These are phyloP conservation scores for Epicoccum sorghinum DNA, from an alignment of 2,329 filamentous ascomycete genomes.

Conservation along the genomic window DNA sequence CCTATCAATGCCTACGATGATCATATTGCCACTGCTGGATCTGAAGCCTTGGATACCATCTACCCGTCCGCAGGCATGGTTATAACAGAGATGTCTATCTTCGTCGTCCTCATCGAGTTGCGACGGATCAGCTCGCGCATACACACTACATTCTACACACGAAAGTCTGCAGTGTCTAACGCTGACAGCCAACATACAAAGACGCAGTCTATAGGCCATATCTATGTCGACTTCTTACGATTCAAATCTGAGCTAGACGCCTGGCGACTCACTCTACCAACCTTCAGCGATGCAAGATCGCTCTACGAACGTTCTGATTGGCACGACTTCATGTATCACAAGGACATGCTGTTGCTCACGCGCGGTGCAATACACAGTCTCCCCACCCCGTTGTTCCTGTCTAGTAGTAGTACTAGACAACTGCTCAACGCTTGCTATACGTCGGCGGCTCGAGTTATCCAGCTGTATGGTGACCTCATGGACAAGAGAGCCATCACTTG, in stretches of 20 bases:
- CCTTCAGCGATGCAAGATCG: conserved; percentile 43
- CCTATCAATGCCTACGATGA: conserved; percentile 45
- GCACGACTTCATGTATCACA: conserved; percentile 52
- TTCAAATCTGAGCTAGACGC: conserved; percentile 44
- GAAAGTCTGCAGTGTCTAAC: background rate
- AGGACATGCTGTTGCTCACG: conserved; percentile 51
- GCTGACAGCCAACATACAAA: background rate
- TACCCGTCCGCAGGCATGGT: background rate
- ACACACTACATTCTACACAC: conserved; percentile 37
- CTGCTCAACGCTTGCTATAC: conserved; percentile 37
- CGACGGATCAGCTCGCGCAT: conserved; percentile 52
- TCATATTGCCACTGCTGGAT: background rate
- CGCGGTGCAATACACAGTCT: conserved; percentile 52
- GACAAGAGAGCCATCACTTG: conserved; percentile 48
- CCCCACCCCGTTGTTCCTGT: conserved; percentile 10
- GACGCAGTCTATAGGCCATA: conserved; percentile 15
- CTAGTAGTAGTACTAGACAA: conserved; percentile 13
- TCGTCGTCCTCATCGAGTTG: conserved; percentile 49
- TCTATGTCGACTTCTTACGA: conserved; percentile 14
- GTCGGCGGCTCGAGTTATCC: conserved; percentile 48
- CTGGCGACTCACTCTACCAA: conserved; percentile 46
- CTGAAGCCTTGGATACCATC: background rate
- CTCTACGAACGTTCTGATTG: conserved; percentile 54
- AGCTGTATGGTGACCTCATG: conserved; percentile 48
- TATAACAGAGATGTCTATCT: conserved; percentile 45